Conservation (phyloP, 164 flowering plant genomes). For the Chloranthus sessilifolius region DNA sequence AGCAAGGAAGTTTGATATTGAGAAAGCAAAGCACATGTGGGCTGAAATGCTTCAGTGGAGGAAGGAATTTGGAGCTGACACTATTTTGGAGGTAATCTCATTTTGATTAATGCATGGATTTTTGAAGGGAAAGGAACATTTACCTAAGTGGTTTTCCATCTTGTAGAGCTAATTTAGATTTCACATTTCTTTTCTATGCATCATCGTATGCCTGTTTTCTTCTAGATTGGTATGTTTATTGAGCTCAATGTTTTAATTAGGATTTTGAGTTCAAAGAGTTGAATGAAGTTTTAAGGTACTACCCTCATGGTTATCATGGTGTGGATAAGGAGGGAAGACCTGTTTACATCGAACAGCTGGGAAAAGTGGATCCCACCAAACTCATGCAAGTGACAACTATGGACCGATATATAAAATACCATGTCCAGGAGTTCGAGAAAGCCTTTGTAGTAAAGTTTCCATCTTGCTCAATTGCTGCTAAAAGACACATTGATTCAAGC, state of each 20-base stretch:
- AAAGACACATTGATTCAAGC: slow-evolving; percentile 7
- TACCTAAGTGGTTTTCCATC: no score
- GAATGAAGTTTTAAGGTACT: slow-evolving; percentile 51
- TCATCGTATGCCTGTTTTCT: no score
- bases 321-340: slow-evolving; percentile 77
- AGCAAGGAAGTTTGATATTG: slow-evolving; percentile 76
- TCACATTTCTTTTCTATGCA: no score
- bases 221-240: no score
- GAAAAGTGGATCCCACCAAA: slow-evolving; percentile 38
- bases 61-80: slow-evolving; percentile 67
- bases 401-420: slow-evolving; percentile 12
- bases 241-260: no score
- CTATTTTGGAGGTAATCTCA: slow-evolving; percentile 50
- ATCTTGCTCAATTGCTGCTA: slow-evolving; percentile 9
- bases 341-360: slow-evolving; percentile 58
- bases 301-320: slow-evolving; percentile 73
- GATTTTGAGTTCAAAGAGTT: slow-evolving; percentile 62
- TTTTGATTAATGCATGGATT: no score
- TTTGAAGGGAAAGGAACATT: no score
- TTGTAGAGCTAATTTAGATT: no score
- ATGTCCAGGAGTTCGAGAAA: slow-evolving; percentile 7
- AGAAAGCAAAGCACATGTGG: slow-evolving; percentile 78
- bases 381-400: slow-evolving; percentile 4
- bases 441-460: slow-evolving; percentile 6
- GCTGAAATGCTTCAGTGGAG: slow-evolving; percentile 80